These are phyloP conservation scores for Fonsecaea multimorphosa DNA, from an alignment of 2,329 filamentous ascomycete species.

Conservation along the genomic window DNA sequence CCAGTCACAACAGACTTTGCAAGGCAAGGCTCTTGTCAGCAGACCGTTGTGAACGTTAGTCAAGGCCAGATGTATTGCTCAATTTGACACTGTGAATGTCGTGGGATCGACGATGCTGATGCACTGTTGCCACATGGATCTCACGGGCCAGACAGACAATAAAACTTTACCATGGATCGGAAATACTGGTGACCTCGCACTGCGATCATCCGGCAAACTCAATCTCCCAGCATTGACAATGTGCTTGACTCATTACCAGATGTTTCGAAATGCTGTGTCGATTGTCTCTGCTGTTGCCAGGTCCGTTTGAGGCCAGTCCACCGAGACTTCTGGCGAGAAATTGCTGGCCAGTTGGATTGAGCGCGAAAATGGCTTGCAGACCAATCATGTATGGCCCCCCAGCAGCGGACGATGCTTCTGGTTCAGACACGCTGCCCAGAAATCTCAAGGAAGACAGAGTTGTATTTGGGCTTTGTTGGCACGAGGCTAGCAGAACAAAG, in stretches of 20 bases:
- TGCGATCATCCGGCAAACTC: background rate
- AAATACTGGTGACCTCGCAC: background rate
- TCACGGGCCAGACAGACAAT: background rate
- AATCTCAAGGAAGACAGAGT: background rate
- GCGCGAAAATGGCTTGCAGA: background rate
- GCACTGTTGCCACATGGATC: no score
- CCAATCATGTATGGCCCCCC: background rate
- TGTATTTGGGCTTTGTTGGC: background rate
- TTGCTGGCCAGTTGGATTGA: slow-evolving; percentile 5
- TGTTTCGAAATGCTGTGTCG: background rate
- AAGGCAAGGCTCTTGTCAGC: background rate
- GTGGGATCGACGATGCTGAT: background rate
- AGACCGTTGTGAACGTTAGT: background rate
- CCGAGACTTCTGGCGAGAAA: background rate
- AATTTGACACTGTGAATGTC: background rate
- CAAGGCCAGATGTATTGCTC: background rate
- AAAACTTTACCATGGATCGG: background rate
- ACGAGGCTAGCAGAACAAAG: background rate
- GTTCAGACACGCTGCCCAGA: background rate
- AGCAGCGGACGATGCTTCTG: background rate
- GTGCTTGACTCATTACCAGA: background rate
- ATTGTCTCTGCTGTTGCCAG: slow-evolving; percentile 1
- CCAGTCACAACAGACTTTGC: background rate
- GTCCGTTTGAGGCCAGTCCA: background rate
- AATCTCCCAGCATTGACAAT: background rate